Evolutionary conservation across 345 rosid genomes (phyloP).

Genomic region (Salix koriyanagi): DNA sequence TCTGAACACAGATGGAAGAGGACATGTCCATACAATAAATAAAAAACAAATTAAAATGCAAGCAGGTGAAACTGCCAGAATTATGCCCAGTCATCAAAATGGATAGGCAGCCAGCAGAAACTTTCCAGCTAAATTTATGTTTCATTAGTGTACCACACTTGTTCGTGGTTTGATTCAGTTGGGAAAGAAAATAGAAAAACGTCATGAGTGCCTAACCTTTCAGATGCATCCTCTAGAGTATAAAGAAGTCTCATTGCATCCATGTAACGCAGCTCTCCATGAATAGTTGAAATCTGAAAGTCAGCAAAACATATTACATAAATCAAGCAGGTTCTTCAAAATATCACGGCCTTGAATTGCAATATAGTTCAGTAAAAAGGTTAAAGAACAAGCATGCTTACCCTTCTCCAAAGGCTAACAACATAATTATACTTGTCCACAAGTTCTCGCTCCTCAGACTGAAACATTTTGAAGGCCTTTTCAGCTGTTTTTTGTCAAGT

Average conservation of each 20-base stretch:
- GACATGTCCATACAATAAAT: neutral
- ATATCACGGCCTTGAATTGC: neutral
- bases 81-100: neutral
- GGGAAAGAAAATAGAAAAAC: neutral
- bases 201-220: slow-evolving; percentile 38
- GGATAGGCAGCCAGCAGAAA: neutral
- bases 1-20: neutral
- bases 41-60: neutral
- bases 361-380: neutral
- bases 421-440: slow-evolving; percentile 83
- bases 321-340: neutral
- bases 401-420: slow-evolving; percentile 86
- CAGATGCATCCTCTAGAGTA: slow-evolving; percentile 75
- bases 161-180: neutral
- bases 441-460: slow-evolving; percentile 63
- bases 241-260: slow-evolving; percentile 75
- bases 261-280: slow-evolving; percentile 71
- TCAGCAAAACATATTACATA: neutral
- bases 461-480: slow-evolving; percentile 65
- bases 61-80: neutral
- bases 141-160: neutral
- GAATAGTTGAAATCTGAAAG: slow-evolving; percentile 65
- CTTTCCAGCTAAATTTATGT: neutral
- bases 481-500: slow-evolving; percentile 63
- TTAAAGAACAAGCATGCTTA: slow-evolving; percentile 33